A percentile compares a stretch with the other conserved stretches of the same genome.
Evolutionary conservation across 768 basidiomycete species (phyloP).

Genomic region (Sistotremastrum niveocremeum): DNA sequence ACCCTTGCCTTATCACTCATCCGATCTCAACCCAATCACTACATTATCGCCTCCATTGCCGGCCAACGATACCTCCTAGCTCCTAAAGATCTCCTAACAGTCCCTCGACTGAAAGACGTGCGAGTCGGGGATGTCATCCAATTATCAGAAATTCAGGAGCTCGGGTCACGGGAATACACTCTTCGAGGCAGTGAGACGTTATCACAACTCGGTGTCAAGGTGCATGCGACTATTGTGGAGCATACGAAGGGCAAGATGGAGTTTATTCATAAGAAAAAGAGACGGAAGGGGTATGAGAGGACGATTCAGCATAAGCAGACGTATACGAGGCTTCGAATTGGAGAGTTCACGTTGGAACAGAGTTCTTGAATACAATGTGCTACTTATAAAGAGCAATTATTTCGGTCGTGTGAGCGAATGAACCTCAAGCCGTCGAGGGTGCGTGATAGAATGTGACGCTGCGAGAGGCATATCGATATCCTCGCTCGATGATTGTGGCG

Average conservation of each 20-base stretch:
- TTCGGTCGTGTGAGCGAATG: too few species aligned
- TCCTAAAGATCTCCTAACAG: slow-evolving; percentile 83
- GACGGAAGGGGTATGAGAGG: slow-evolving; percentile 95
- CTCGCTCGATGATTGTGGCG: too few species aligned
- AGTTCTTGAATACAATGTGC: too few species aligned
- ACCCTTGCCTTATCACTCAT: slow-evolving; percentile 64
- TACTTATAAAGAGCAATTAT: too few species aligned
- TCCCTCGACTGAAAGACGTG: slow-evolving; percentile 78
- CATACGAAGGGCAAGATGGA: slow-evolving; percentile 95
- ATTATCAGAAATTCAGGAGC: slow-evolving; percentile 80
- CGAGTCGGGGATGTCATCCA: slow-evolving; percentile 74
- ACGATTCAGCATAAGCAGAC: slow-evolving; percentile 89
- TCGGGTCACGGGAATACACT: slow-evolving; percentile 92
- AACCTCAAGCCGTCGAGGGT: too few species aligned
- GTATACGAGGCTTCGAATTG: slow-evolving; percentile 89
- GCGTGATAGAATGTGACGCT: too few species aligned
- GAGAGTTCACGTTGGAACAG: slow-evolving; percentile 13
- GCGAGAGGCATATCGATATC: too few species aligned
- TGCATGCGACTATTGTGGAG: slow-evolving; percentile 88
- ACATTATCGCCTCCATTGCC: slow-evolving; percentile 79
- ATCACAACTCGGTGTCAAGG: slow-evolving; percentile 48
- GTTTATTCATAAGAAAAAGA: slow-evolving; percentile 88
- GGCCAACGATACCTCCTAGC: slow-evolving; percentile 83
- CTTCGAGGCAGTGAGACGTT: slow-evolving; percentile 68
- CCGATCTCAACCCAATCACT: slow-evolving; percentile 83